A percentile compares a stretch with the other conserved stretches of the same genome.
phyloP scores from a whole-genome alignment of 2,329 filamentous ascomycete species.

The Canariomyces notabilis region DNA sequence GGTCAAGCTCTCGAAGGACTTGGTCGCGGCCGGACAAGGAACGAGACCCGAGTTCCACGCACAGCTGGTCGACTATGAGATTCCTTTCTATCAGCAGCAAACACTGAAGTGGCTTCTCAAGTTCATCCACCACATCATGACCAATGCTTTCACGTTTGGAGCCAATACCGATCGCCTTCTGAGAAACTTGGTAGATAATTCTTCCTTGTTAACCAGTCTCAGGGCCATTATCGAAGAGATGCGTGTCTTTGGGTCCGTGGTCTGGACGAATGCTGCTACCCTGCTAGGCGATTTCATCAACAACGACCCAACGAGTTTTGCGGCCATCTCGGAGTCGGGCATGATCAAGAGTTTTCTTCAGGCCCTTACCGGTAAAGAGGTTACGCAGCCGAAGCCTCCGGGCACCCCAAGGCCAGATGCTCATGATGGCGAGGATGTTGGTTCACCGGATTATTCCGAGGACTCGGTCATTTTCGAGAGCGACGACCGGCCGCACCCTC shows the following conservation, averaged over 20 bases:
- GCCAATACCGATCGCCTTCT: conserved; percentile 86
- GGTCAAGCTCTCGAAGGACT: conserved; percentile 63
- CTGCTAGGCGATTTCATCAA: conserved; percentile 96
- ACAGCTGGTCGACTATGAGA: conserved; percentile 82
- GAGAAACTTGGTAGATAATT: conserved; percentile 90
- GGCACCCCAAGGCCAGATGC: conserved; percentile 28
- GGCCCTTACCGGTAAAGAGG: conserved; percentile 60
- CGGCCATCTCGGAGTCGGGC: conserved; percentile 89
- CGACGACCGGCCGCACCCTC: conserved; percentile 47
- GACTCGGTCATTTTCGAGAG: conserved; percentile 35
- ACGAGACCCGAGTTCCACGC: conserved; percentile 67
- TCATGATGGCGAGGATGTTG: conserved; percentile 32
- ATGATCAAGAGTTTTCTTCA: conserved; percentile 82
- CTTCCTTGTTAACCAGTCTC: conserved; percentile 73
- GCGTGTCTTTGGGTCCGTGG: conserved; percentile 76
- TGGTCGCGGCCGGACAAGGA: conserved; percentile 63
- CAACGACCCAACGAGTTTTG: conserved; percentile 96
- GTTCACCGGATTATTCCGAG: conserved; percentile 37
- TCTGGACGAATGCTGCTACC: conserved; percentile 91
- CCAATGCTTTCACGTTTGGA: conserved; percentile 60
- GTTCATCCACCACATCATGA: conserved; percentile 95
- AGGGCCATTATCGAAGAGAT: conserved; percentile 78
- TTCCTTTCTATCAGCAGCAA: conserved; percentile 89
- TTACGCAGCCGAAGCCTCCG: conserved; percentile 34
- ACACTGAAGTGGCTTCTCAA: conserved; percentile 91